Conservation (phyloP, 177 flowering plant genomes). For the Vitis hybrid region DNA sequence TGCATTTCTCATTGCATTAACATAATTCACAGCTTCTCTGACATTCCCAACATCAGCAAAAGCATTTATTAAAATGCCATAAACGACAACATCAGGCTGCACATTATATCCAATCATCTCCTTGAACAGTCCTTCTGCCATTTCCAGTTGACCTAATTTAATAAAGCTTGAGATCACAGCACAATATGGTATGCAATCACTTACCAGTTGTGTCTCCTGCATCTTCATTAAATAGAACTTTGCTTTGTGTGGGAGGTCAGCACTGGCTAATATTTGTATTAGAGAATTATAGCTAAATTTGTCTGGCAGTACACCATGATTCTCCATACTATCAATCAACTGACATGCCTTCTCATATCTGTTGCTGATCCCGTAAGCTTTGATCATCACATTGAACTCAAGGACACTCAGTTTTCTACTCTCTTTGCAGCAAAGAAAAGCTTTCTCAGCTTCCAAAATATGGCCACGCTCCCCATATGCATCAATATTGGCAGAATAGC, state of each 20-base stretch:
- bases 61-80: slow-evolving; percentile 82
- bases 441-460: slow-evolving; percentile 70
- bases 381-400: slow-evolving; percentile 92
- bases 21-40: slow-evolving; percentile 48
- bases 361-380: slow-evolving; percentile 82
- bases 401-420: slow-evolving; percentile 47
- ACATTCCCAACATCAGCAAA: slow-evolving; percentile 78
- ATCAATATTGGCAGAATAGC: slow-evolving; percentile 92
- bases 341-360: slow-evolving; percentile 63
- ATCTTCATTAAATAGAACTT: slow-evolving; percentile 57
- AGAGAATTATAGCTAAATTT: slow-evolving; percentile 75
- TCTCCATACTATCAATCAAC: slow-evolving; percentile 69
- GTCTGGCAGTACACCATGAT: slow-evolving; percentile 60
- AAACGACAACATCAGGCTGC: slow-evolving; percentile 72
- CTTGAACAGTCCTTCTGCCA: slow-evolving; percentile 55
- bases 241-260: slow-evolving; percentile 64
- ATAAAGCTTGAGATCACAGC: slow-evolving; percentile 79
- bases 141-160: slow-evolving; percentile 54
- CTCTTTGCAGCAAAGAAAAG: slow-evolving; percentile 61
- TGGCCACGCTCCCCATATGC: slow-evolving; percentile 88
- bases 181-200: slow-evolving; percentile 77
- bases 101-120: slow-evolving; percentile 67
- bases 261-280: slow-evolving; percentile 69
- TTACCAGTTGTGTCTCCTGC: slow-evolving; percentile 60
- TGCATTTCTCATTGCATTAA: slow-evolving; percentile 51